phyloP scores from a whole-genome alignment of 2,329 filamentous ascomycete species.

The Mycosphaerelloides madeirae region DNA sequence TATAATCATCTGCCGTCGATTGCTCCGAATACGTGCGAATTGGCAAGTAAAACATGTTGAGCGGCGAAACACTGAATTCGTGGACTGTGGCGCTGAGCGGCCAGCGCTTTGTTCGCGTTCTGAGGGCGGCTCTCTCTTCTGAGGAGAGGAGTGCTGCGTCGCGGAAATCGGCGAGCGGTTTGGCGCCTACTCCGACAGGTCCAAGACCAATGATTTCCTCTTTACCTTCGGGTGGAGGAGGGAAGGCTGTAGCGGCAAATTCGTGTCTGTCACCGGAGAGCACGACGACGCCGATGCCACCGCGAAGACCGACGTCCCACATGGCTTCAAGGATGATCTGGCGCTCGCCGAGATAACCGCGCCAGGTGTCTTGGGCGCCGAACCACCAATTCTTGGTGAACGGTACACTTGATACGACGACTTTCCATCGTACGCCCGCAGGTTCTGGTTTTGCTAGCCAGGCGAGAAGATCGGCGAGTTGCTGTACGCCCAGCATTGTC shows the following conservation, averaged over 20 bases:
- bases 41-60: conserved; percentile 92
- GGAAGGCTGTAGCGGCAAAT: conserved; percentile 80
- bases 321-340: conserved; percentile 77
- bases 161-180: conserved; percentile 8
- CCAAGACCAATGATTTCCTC: conserved; percentile 30
- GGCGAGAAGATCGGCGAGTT: conserved; percentile 71
- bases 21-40: conserved; percentile 73
- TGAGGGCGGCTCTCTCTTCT: conserved; percentile 13
- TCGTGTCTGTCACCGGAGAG: conserved; percentile 94
- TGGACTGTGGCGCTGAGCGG: conserved; percentile 63
- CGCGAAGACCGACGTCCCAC: conserved; percentile 71
- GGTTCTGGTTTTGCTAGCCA: conserved; percentile 72
- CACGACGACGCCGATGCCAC: conserved; percentile 73
- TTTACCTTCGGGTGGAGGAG: conserved; percentile 51
- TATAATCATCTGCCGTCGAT: conserved; percentile 54
- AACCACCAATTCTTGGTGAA: conserved; percentile 98
- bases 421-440: conserved; percentile 82
- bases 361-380: conserved; percentile 87
- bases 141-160: conserved; percentile 11
- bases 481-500: conserved; percentile 78
- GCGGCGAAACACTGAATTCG: conserved; percentile 85
- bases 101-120: conserved; percentile 45
- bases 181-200: conserved; percentile 20
- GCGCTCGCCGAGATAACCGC: conserved; percentile 80
- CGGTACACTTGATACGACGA: conserved; percentile 82